Base-by-base conservation (phyloP, 352 stramenopile species). In the Phytophthora kernoviae region DNA sequence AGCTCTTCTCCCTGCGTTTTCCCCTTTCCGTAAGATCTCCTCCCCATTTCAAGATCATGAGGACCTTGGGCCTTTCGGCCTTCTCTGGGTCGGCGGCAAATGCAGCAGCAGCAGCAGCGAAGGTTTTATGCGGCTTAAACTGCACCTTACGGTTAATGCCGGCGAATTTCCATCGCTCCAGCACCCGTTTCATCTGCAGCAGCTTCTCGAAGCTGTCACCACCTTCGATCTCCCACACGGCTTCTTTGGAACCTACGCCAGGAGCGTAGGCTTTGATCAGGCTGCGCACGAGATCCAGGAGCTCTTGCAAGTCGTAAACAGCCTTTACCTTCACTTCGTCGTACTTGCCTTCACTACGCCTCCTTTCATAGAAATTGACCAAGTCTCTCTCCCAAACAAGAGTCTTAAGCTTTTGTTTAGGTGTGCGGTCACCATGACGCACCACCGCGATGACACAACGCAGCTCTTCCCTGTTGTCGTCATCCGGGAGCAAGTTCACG, bases 11-110 rank as follows among this genome's bases (percentile, higher is more conserved):
- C 96, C 67, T 99, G 98, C 27, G 86, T 62, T 98, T 95, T 34
- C 98, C 98, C n/a, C 98, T 85, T 57, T 99, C 96, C 1, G 98
- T 99, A 11, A 99, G 75, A 64, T 99, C 97, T 3, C 97, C 97
- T 54, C 98, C 98, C 97, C 97, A 99, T 75, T 99, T 99, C 5
- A 99, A 76, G 67, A 99, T 99, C 52, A 99, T 90, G n/a, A 99
- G 82, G 7, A 99, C 84, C 70, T 98, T 88, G 1, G 81, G 92
- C 8, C 77, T 78, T 27, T 95, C 94, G 21, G 54, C 41, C 45
- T 42, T 49, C 39, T 62, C 54, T 32, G 46, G 48, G 8, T 34
- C 22, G 40, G 62, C 62, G 39, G 52, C 53, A 6, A 54, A 72
- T n/a, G 67, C 61, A 2, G 67, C 73, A 15, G 58, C 55, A 0